Evolutionary conservation across 2,329 filamentous ascomycete genomes (phyloP).

Genomic region (Cladosporium halotolerans): DNA sequence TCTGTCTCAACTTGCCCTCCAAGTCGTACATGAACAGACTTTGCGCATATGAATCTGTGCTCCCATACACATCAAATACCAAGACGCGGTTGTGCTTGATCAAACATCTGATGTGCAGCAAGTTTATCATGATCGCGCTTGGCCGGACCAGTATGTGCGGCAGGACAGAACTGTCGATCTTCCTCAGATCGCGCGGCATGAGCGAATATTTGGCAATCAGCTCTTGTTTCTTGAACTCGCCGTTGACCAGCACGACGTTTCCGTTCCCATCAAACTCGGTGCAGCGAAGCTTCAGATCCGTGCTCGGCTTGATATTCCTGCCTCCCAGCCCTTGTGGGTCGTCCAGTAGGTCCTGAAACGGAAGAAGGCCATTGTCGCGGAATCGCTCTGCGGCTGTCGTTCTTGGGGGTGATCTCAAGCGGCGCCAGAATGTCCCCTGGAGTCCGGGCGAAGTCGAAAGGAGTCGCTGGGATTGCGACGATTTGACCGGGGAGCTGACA

Average conservation of each 20-base stretch:
- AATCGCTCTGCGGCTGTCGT: slow-evolving; percentile 16
- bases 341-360: slow-evolving; percentile 49
- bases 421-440: slow-evolving; percentile 17
- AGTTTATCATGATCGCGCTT: slow-evolving; percentile 87
- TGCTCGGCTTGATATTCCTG: slow-evolving; percentile 69
- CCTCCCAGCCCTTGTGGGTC: slow-evolving; percentile 55
- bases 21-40: slow-evolving; percentile 97
- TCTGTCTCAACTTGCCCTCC: slow-evolving; percentile 84
- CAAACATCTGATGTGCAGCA: slow-evolving; percentile 90
- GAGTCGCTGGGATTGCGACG: slow-evolving; percentile 12
- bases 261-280: slow-evolving; percentile 93
- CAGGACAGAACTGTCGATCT: slow-evolving; percentile 93
- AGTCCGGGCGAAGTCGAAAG: slow-evolving; percentile 16
- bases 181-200: slow-evolving; percentile 87
- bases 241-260: slow-evolving; percentile 84
- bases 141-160: slow-evolving; percentile 93
- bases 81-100: slow-evolving; percentile 93
- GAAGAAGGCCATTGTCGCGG: slow-evolving; percentile 53
- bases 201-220: slow-evolving; percentile 94
- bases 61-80: slow-evolving; percentile 93
- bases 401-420: slow-evolving; percentile 15
- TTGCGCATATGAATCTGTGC: slow-evolving; percentile 88
- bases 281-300: slow-evolving; percentile 80
- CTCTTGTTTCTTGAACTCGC: slow-evolving; percentile 96
- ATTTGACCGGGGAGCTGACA: not conserved